Percentiles rank a stretch among this genome's conserved stretches.
phyloP scores from a whole-genome alignment of 2,329 filamentous ascomycete genomes.

The Ascosphaera apis region DNA sequence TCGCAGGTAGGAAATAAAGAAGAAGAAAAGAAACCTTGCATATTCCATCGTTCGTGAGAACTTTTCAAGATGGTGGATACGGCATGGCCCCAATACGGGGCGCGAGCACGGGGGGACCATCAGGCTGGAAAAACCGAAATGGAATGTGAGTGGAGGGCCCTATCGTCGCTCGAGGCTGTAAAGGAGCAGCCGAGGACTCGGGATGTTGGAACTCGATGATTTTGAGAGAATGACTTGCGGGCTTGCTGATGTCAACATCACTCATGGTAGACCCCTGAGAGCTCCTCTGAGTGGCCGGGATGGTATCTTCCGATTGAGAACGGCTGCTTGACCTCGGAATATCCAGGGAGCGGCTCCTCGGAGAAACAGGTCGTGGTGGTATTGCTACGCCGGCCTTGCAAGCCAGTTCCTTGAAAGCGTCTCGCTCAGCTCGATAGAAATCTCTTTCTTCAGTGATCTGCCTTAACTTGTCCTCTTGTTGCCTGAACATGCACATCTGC shows the following conservation, averaged over 20 bases:
- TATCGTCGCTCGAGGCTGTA: background rate
- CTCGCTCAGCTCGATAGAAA: constrained; percentile 17
- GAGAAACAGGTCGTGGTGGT: constrained; percentile 5
- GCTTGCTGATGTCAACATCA: background rate
- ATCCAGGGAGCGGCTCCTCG: constrained; percentile 1
- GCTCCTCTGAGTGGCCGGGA: background rate
- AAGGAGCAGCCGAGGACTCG: background rate
- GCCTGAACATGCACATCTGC: constrained; percentile 15
- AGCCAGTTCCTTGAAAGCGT: constrained; percentile 16
- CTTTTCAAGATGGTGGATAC: background rate
- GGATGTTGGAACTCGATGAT: background rate
- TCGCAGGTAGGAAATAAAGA: background rate
- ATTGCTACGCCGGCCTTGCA: constrained; percentile 1
- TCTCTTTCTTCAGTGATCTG: constrained; percentile 14
- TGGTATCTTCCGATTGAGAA: background rate
- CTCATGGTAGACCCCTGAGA: background rate
- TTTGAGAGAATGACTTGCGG: background rate
- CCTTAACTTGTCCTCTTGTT: constrained; percentile 15
- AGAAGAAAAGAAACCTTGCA: background rate
- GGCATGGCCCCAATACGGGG: background rate
- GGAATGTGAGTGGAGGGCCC: background rate
- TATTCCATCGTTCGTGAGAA: background rate
- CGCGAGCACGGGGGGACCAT: background rate
- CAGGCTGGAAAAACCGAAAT: background rate
- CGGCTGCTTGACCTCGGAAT: background rate